Conservation (phyloP, 2,329 filamentous ascomycete genomes). For the Bipolaris bicolor region DNA sequence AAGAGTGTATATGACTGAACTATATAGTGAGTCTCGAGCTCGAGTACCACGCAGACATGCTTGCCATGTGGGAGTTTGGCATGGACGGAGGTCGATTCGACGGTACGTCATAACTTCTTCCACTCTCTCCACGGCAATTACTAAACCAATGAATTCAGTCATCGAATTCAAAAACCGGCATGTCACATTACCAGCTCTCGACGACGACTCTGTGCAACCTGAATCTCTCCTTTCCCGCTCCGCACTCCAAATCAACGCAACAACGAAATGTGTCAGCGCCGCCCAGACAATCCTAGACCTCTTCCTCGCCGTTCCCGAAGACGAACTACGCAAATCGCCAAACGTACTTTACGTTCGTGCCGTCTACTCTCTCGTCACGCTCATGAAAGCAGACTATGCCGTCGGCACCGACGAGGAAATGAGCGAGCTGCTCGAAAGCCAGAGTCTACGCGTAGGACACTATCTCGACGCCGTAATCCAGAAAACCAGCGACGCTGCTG, state of each 20-base stretch:
- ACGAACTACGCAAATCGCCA: slow-evolving; percentile 33
- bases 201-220: slow-evolving; percentile 42
- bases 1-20: slow-evolving; percentile 1
- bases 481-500: slow-evolving; percentile 34
- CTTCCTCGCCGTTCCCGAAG: slow-evolving; percentile 30
- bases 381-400: slow-evolving; percentile 46
- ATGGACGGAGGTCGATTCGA: slow-evolving; percentile 48
- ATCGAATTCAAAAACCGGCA: slow-evolving; percentile 45
- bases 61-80: slow-evolving; percentile 47
- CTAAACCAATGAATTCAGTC: slow-evolving; percentile 16
- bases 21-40: slow-evolving; percentile 29
- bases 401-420: slow-evolving; percentile 43
- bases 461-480: slow-evolving; percentile 37
- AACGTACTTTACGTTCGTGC: slow-evolving; percentile 43
- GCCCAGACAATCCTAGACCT: slow-evolving; percentile 43
- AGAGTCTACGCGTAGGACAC: slow-evolving; percentile 40
- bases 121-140: neutral
- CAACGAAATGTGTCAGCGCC: slow-evolving; percentile 41
- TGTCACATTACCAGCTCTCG: slow-evolving; percentile 42
- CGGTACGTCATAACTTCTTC: neutral
- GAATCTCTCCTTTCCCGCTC: slow-evolving; percentile 43
- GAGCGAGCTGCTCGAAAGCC: slow-evolving; percentile 41
- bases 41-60: slow-evolving; percentile 43
- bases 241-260: slow-evolving; percentile 45
- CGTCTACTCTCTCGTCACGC: slow-evolving; percentile 40